Base-by-base conservation (phyloP, 805 yeast genomes). In the Barnettozyma populi region DNA sequence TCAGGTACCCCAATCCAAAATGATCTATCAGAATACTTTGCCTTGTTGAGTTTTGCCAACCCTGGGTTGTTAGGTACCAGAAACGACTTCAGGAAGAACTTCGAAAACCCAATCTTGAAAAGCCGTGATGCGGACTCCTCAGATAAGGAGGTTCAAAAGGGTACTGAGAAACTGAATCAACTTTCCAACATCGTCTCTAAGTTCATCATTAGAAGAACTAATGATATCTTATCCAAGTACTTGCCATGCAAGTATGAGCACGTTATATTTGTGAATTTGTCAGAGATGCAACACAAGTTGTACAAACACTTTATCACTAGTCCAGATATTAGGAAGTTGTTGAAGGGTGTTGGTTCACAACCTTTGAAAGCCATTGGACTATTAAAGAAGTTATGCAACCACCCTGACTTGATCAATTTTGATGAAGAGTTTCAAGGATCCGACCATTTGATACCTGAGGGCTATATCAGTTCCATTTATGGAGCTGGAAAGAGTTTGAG, bases 1-100 rank as follows among this genome's bases (percentile, higher is more conserved):
- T 88, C 97, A 1, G 99, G 99, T 35, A 92, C 99, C 0, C 99
- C 99, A 0, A 90, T 92, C 53, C 99, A 92, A 65, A 92, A 92
- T 59, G 98, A 92, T 69, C 71, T 92, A 32, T 84, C 96, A 0
- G 99, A 92, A 66, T 92, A 92, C 67, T 94, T 90, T 61, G 87
- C 98, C 1, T 68, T 92, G 44, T 70, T 94, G 51, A 87, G 83
- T 58, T 92, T 92, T 70, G 95, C 98, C 8, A 94, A 92, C 62
- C 99, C 99, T 0, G 96, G 96, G 0, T 75, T 88, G 35, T 69
- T 94, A 40, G 99, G 99, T 0, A 73, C 96, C 2, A 76, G 95
- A 55, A 67, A 65, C 23, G 96, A 92, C 49, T 94, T 94, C 64
- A 74, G 95, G 49, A 87, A 82, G 62, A 86, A 86, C 60, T 94